Evolutionary conservation across 2,329 filamentous ascomycete genomes (phyloP).

Genomic region (Diaporthe sp.): DNA sequence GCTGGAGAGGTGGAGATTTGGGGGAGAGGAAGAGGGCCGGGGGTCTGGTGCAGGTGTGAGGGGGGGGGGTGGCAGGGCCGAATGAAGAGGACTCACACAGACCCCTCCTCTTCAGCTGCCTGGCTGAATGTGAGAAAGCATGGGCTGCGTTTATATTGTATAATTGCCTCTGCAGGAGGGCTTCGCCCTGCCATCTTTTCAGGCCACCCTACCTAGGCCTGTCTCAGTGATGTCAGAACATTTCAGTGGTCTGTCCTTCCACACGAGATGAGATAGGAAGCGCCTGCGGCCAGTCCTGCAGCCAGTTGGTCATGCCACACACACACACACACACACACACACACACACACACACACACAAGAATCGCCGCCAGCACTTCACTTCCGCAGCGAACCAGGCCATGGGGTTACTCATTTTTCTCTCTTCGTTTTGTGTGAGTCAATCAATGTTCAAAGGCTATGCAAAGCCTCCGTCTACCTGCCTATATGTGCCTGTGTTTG

Average conservation of each 20-base stretch:
- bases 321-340: fast-evolving
- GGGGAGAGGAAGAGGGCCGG: background rate
- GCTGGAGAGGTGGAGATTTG: no score
- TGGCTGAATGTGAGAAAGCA: background rate
- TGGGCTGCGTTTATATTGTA: background rate
- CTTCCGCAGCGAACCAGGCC: background rate
- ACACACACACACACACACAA: no score
- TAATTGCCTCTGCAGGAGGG: background rate
- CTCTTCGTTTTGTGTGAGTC: background rate
- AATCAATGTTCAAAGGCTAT: slow-evolving; percentile 32
- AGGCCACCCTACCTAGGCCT: background rate
- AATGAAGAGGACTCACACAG: background rate
- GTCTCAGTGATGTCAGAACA: background rate
- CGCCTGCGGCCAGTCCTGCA: no score
- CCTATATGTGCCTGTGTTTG: slow-evolving; percentile 23
- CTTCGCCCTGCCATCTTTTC: background rate
- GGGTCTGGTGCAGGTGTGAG: background rate
- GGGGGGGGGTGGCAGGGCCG: background rate
- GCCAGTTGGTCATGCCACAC: background rate
- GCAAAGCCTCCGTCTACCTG: slow-evolving; percentile 7
- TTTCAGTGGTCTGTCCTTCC: background rate
- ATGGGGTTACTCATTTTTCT: background rate
- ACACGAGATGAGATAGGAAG: background rate
- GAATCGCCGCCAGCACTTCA: background rate
- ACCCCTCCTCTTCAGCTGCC: background rate